Conservation (phyloP, 768 basidiomycete species). For the Cantharellus anzutake region DNA sequence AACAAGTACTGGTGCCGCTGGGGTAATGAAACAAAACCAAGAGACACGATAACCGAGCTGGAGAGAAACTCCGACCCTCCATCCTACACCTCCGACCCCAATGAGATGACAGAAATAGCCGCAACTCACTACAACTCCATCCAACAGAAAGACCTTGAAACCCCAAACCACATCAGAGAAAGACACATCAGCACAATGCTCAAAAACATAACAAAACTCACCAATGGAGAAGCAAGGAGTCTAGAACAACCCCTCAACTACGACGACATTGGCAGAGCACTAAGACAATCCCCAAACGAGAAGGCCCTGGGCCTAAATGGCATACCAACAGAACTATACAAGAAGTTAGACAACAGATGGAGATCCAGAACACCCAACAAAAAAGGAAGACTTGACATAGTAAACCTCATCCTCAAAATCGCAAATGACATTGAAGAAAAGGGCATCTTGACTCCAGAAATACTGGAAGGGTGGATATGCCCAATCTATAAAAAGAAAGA, state of each 20-base stretch:
- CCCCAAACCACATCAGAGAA: neutral
- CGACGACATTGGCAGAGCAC: neutral
- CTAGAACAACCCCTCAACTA: neutral
- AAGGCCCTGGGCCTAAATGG: constrained; percentile 2
- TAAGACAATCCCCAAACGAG: neutral
- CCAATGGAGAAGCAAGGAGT: neutral
- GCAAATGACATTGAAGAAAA: neutral
- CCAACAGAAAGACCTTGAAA: neutral
- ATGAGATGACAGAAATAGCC: neutral
- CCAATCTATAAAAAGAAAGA: constrained; percentile 11
- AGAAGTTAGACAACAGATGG: neutral
- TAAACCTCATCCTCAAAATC: neutral
- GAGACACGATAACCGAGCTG: neutral
- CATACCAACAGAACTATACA: neutral
- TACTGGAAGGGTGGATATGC: constrained; percentile 11
- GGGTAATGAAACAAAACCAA: neutral
- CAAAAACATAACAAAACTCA: neutral
- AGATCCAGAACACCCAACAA: neutral
- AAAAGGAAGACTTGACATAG: neutral
- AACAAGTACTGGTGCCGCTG: neutral
- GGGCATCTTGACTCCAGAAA: neutral
- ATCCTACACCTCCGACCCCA: neutral
- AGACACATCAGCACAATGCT: too few relatives aligned
- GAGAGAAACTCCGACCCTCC: neutral
- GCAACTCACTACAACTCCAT: neutral